Conservation (phyloP, 1,284 basidiomycete genomes). For the Tremellales sp. region DNA sequence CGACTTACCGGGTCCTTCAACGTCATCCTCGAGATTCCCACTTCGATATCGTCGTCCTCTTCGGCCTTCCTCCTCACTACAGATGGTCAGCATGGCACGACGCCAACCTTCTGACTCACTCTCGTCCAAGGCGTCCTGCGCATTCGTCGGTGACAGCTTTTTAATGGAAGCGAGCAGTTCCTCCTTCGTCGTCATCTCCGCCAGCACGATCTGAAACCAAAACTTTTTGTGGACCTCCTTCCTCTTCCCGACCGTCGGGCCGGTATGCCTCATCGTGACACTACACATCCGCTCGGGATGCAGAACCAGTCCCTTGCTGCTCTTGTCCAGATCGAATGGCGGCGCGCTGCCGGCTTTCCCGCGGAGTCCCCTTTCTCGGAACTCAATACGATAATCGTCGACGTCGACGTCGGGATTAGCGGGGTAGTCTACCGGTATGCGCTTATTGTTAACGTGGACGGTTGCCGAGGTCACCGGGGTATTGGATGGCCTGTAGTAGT, state of each 20-base stretch:
- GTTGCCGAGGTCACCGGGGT: constrained; percentile 42
- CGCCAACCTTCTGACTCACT: constrained; percentile 8
- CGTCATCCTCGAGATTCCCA: constrained; percentile 80
- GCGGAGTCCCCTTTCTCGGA: constrained; percentile 85
- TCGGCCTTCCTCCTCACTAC: constrained; percentile 60
- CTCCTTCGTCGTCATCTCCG: constrained; percentile 66
- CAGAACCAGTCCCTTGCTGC: constrained; percentile 51
- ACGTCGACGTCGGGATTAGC: constrained; percentile 85
- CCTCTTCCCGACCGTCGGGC: constrained; percentile 50
- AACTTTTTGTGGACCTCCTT: constrained; percentile 62
- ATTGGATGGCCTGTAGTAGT: constrained; percentile 60
- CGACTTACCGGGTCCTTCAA: constrained; percentile 81
- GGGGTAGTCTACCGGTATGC: constrained; percentile 78
- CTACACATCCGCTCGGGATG: constrained; percentile 57
- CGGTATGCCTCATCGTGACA: constrained; percentile 84
- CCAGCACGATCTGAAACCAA: constrained; percentile 75
- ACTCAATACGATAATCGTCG: constrained; percentile 64
- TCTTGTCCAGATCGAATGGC: constrained; percentile 73
- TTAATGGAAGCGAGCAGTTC: constrained; percentile 56
- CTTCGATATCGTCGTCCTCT: constrained; percentile 83
- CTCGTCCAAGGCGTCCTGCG: constrained; percentile 20
- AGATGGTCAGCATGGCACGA: constrained; percentile 1
- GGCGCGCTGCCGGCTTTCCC: constrained; percentile 96
- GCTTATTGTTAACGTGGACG: constrained; percentile 23
- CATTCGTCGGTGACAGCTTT: constrained; percentile 20